Conservation (phyloP, 306 rosid genomes). For the Quercus berberidifolia region DNA sequence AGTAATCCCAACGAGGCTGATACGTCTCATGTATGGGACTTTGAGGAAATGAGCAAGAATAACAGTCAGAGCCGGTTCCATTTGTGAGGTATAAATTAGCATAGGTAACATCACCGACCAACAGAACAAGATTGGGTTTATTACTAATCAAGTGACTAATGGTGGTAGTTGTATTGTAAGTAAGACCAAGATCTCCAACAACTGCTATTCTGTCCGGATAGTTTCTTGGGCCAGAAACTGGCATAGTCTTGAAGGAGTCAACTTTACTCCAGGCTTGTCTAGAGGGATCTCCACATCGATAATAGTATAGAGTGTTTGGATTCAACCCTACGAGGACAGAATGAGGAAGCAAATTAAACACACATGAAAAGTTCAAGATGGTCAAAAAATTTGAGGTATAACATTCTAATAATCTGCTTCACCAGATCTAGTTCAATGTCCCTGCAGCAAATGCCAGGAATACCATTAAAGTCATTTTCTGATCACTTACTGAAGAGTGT, state of each 20-base stretch:
- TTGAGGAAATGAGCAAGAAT: conserved; percentile 65
- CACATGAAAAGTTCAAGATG: not conserved
- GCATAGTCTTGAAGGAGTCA: conserved; percentile 66
- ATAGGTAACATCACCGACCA: conserved; percentile 76
- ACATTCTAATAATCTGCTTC: not conserved
- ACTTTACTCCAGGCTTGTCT: conserved; percentile 54
- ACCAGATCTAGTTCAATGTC: not conserved
- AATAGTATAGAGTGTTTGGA: conserved; percentile 56
- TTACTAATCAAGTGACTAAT: conserved; percentile 59
- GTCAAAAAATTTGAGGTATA: not conserved
- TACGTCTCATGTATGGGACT: conserved; percentile 82
- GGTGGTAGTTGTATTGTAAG: conserved; percentile 75
- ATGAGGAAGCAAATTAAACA: not conserved
- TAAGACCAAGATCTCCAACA: conserved; percentile 91
- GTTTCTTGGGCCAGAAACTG: conserved; percentile 49
- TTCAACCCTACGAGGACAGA: conserved; percentile 50
- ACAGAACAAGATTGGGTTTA: conserved; percentile 68
- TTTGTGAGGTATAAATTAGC: conserved; percentile 79
- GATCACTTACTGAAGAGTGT: not conserved
- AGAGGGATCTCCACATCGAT: conserved; percentile 75
- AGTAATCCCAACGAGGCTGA: conserved; percentile 93
- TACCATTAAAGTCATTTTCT: not conserved
- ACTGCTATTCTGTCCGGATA: conserved; percentile 65
- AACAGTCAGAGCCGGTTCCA: conserved; percentile 82
- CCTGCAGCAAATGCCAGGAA: not conserved